Evolutionary conservation across 495 filamentous ascomycete genomes (phyloP), one percentile per base, ranked within the genome.

Genomic region (Evansstolkia leycettana): DNA sequence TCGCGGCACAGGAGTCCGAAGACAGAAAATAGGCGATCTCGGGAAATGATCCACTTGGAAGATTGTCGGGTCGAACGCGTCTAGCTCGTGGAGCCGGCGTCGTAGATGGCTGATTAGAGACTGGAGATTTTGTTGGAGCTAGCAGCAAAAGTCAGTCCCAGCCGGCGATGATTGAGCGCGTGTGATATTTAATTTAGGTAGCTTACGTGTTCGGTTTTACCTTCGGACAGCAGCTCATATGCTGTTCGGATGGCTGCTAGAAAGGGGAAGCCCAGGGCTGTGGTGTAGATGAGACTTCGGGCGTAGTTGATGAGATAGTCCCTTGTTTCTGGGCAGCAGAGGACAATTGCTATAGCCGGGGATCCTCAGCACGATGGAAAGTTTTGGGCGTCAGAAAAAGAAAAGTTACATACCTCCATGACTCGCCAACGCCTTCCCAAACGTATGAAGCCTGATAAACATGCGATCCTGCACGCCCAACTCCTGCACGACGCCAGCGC

Each of bases 391-490:
- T 12, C 5, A 33, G n/a, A 43, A 29, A 19, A 38, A 16, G 17
- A n/a, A 39, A 17, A 19, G 5, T 18, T 7, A 58, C 65, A 41
- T 60, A 84, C 80, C 82, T 53, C 83, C 83, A 31, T 76, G 69
- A 41, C 76, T 78, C 11, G 71, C 76, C 40, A 89, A 51, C 2
- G 79, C 77, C 48, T 88, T 90, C 3, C 83, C 81, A 61, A 84
- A 87, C 0, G 80, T 84, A 51, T 85, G 70, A 9, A 85, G 62
- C 15, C 83, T 53, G 3, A 82, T 73, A 58, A 79, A 80, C 26
- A 87, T 65, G 15, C 64, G 58, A 8, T 74, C 48, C 48, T 87
- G 73, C n/a, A 87, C 43, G 0, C 74, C 78, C 10, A 82, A 53
- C 17, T 70, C 62, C 47, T 73, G 75, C 0, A 87, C 81, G 3